A percentile compares a stretch with the other conserved stretches of the same genome.
These are phyloP conservation scores for Pythium chondricola DNA, from an alignment of 352 stramenopile genomes.

Conservation along the genomic window DNA sequence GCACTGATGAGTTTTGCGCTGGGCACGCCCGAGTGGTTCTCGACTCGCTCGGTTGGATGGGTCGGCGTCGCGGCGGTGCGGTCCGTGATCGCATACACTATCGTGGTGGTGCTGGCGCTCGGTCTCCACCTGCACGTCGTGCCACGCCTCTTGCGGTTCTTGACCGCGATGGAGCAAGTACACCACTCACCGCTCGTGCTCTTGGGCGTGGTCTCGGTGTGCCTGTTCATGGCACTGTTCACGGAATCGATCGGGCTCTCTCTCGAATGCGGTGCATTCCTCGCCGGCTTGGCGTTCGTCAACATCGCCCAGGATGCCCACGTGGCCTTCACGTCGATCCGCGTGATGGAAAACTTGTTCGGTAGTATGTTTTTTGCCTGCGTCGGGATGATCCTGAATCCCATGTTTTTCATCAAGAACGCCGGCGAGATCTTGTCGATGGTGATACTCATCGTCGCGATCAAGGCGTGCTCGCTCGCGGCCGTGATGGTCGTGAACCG, in stretches of 20 bases:
- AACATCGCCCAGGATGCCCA: conserved; percentile 60
- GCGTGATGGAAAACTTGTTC: conserved; percentile 85
- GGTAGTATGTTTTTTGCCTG: conserved; percentile 87
- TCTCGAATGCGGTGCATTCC: conserved; percentile 77
- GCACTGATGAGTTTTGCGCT: conserved; percentile 84
- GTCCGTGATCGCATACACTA: conserved; percentile 60
- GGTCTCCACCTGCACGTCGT: conserved; percentile 73
- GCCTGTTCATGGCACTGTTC: conserved; percentile 80
- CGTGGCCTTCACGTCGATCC: conserved; percentile 73
- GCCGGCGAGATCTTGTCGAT: conserved; percentile 75
- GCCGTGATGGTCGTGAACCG: conserved; percentile 74
- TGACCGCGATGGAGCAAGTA: conserved; percentile 75
- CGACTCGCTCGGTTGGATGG: conserved; percentile 56
- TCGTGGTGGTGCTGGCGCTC: conserved; percentile 61
- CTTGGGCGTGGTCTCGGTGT: conserved; percentile 80
- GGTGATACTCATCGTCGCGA: conserved; percentile 67
- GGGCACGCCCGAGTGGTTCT: conserved; percentile 82
- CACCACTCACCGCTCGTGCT: conserved; percentile 74
- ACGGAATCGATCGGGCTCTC: conserved; percentile 78
- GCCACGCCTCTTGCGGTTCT: conserved; percentile 57
- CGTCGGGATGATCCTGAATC: conserved; percentile 84
- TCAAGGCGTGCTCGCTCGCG: conserved; percentile 75
- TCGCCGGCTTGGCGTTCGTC: conserved; percentile 77
- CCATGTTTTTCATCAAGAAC: conserved; percentile 75
- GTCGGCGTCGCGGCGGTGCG: conserved; percentile 66